These are phyloP conservation scores for Cyberlindnera maritima DNA, from an alignment of 805 yeast genomes.

Conservation along the genomic window DNA sequence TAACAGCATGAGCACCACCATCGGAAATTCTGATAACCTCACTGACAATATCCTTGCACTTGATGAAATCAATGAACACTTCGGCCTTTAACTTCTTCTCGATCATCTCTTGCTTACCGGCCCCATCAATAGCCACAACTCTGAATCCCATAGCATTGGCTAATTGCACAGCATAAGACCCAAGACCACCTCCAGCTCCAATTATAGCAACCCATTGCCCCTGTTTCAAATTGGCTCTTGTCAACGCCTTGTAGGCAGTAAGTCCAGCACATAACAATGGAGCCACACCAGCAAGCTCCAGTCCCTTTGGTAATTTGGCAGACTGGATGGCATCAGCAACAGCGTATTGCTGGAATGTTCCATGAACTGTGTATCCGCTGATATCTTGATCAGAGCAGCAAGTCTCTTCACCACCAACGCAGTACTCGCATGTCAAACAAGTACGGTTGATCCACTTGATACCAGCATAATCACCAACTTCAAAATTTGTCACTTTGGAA, in stretches of 20 bases:
- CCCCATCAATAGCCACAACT: conserved; percentile 72
- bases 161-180: conserved; percentile 71
- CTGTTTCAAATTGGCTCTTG: conserved; percentile 50
- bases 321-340: conserved; percentile 64
- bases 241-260: conserved; percentile 67
- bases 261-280: conserved; percentile 78
- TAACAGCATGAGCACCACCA: conserved; percentile 70
- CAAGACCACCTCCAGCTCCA: conserved; percentile 84
- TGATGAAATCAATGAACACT: conserved; percentile 52
- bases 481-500: conserved; percentile 52
- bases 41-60: conserved; percentile 45
- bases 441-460: conserved; percentile 68
- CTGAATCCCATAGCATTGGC: conserved; percentile 73
- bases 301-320: conserved; percentile 51
- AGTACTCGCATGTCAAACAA: conserved; percentile 61
- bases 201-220: conserved; percentile 75
- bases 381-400: conserved; percentile 67
- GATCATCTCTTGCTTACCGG: conserved; percentile 57
- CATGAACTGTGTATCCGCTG: conserved; percentile 75
- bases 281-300: conserved; percentile 52
- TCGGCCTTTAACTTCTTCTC: conserved; percentile 57
- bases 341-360: conserved; percentile 71
- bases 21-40: conserved; percentile 44
- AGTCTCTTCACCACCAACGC: conserved; percentile 55
- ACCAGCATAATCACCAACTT: conserved; percentile 64